Evolutionary conservation across 2,329 filamentous ascomycete genomes (phyloP).

Genomic region (Diaporthe vaccinii): DNA sequence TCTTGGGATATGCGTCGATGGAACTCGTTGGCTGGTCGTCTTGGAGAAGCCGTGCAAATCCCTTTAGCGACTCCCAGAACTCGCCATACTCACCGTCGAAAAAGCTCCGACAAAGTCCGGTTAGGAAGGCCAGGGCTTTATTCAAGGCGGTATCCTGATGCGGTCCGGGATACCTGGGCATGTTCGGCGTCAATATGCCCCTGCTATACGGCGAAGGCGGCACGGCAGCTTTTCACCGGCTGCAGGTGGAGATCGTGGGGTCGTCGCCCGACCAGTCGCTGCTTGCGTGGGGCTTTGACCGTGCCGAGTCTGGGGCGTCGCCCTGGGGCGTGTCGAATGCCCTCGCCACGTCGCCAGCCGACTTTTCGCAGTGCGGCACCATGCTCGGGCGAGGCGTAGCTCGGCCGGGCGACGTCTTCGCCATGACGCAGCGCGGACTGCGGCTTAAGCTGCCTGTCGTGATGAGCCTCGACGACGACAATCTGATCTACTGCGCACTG

Average conservation of each 20-base stretch:
- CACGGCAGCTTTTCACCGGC: slow-evolving; percentile 4
- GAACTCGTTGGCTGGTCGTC: not conserved
- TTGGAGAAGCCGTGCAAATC: not conserved
- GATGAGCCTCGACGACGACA: not conserved
- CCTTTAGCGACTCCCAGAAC: not conserved
- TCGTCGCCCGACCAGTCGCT: slow-evolving; percentile 5
- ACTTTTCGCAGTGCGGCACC: not conserved
- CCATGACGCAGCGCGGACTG: not conserved
- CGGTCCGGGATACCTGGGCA: not conserved
- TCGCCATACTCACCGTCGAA: not conserved
- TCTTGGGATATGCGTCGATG: not conserved
- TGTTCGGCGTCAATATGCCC: slow-evolving; percentile 37
- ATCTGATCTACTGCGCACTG: not conserved
- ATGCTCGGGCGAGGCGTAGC: not conserved
- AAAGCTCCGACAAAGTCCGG: not conserved
- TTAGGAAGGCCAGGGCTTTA: not conserved
- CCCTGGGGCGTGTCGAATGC: not conserved
- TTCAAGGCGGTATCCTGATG: not conserved
- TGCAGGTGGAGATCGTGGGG: slow-evolving; percentile 35
- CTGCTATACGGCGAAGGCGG: slow-evolving; percentile 33
- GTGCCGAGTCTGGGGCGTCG: not conserved
- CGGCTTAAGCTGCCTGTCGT: not conserved
- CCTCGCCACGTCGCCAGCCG: not conserved
- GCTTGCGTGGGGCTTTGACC: slow-evolving; percentile 7
- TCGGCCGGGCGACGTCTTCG: not conserved